Evolutionary conservation across 108 stramenopile genomes (phyloP).

Genomic region (Pseudonitzschia multistriata): DNA sequence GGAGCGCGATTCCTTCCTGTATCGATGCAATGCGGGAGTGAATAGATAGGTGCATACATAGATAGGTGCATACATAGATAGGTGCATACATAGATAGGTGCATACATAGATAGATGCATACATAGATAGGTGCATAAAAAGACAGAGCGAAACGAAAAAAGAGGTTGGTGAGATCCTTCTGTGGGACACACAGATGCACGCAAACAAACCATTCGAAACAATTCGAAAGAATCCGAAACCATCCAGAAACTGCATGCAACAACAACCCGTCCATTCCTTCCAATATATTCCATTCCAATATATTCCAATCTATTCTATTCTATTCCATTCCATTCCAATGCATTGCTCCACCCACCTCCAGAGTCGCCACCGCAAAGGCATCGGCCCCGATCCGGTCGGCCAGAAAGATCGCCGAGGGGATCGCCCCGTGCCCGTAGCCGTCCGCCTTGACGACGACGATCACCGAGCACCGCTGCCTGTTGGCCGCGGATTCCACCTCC

Average conservation of each 20-base stretch:
- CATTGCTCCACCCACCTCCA: slow-evolving; percentile 20
- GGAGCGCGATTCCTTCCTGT: slow-evolving; percentile 43
- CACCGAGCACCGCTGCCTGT: slow-evolving; percentile 57
- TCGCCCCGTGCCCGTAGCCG: slow-evolving; percentile 76
- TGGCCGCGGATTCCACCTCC: slow-evolving; percentile 51
- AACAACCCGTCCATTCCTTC: no score
- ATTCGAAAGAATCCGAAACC: not conserved
- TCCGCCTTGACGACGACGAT: slow-evolving; percentile 81
- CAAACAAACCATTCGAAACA: not conserved
- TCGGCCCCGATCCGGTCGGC: slow-evolving; percentile 54
- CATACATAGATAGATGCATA: no score
- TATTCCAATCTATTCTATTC: not conserved
- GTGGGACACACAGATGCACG: no score
- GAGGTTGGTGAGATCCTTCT: no score
- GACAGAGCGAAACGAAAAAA: not conserved
- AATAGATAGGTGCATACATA: no score
- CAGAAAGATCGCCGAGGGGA: slow-evolving; percentile 54
- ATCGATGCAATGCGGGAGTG: no score
- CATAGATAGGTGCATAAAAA: no score
- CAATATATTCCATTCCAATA: no score
- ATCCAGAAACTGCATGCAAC: no score
- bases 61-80: no score
- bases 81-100: no score
- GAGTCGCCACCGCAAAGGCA: slow-evolving; percentile 73
- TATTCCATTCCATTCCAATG: slow-evolving; percentile 14